Evolutionary conservation across 306 rosid genomes (phyloP), one percentile per base, ranked within the genome.

Genomic region (Vicia faba): DNA sequence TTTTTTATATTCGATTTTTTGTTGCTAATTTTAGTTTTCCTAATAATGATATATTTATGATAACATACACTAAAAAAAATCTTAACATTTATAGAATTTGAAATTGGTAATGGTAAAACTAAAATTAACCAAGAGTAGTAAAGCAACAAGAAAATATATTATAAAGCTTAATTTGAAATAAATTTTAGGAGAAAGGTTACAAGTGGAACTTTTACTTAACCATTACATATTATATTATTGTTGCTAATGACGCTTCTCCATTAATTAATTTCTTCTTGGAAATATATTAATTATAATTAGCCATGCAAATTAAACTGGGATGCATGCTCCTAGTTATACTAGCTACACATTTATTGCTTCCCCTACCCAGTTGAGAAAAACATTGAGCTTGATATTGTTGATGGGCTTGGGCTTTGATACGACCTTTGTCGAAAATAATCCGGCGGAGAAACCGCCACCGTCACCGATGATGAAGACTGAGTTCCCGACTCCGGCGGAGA

Each of bases 401-500:
- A 84, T 4, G 90, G 84, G 29, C 86, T 77, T 10, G 74, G 38
- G 5, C 79, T 72, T 29, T 84, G 92, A 41, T 82, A 87, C 0
- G 91, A 63, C 63, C 86, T 81, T 62, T 83, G 95, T 82, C 83
- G 73, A 69, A 89, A 86, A 68, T 89, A 80, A 58, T 89, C 95
- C 38, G 93, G 87, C 2, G 98, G 96, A 1, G 98, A 89, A 51
- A 86, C 74, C 0, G 96, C 96, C 72, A 92, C 91, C 0, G 98
- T 92, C 78, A 89, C 96, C 5, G 93, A 84, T 0, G 95, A 92
- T 0, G 84, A 53, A 0, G 91, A 77, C 35, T 76, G 89, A 50
- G 88, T 87, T 26, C 88, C 89, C 0, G 93, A 85, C 5, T 89
- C 98, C 28, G 81, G 79, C 0, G 91, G 88, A 2, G 89, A 92